Evolutionary conservation across 495 filamentous ascomycete genomes (phyloP).

Genomic region (Annulohypoxylon moriforme): DNA sequence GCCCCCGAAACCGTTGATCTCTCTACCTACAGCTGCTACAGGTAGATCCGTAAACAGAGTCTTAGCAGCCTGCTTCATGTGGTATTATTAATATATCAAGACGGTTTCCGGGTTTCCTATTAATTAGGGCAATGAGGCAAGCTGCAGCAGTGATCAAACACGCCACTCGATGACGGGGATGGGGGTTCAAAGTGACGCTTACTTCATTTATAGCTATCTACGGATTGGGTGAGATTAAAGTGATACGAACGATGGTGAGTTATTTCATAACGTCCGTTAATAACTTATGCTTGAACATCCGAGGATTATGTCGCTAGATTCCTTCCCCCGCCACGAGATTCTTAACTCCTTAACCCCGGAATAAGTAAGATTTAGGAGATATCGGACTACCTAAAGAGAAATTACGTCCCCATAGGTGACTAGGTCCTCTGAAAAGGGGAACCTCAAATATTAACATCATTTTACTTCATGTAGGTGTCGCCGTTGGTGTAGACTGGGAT

Average conservation of each 20-base stretch:
- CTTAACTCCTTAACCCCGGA: too few relatives aligned
- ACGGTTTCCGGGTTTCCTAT: conserved; percentile 27
- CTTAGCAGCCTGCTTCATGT: conserved; percentile 1
- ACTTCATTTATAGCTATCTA: background rate
- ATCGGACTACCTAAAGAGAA: too few relatives aligned
- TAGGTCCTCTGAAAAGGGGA: too few relatives aligned
- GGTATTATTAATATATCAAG: conserved; percentile 14
- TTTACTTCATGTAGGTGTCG: too few relatives aligned
- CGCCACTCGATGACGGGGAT: conserved; percentile 17
- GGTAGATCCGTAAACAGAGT: background rate
- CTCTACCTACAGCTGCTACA: background rate
- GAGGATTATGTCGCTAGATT: too few relatives aligned
- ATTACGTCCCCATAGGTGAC: too few relatives aligned
- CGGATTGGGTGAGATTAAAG: conserved; percentile 11
- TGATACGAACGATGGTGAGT: background rate
- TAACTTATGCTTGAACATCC: too few relatives aligned
- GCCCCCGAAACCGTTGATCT: background rate
- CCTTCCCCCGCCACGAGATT: too few relatives aligned
- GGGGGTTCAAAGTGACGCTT: conserved; percentile 13
- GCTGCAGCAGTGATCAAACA: conserved; percentile 1
- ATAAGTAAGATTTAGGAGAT: too few relatives aligned
- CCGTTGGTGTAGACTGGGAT: too few relatives aligned
- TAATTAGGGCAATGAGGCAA: conserved; percentile 11
- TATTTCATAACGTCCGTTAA: too few relatives aligned
- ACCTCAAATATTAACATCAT: too few relatives aligned